A percentile compares a stretch with the other conserved stretches of the same genome.
phyloP scores from a whole-genome alignment of 2,329 filamentous ascomycete species.

The Alternaria angustiovoidea region DNA sequence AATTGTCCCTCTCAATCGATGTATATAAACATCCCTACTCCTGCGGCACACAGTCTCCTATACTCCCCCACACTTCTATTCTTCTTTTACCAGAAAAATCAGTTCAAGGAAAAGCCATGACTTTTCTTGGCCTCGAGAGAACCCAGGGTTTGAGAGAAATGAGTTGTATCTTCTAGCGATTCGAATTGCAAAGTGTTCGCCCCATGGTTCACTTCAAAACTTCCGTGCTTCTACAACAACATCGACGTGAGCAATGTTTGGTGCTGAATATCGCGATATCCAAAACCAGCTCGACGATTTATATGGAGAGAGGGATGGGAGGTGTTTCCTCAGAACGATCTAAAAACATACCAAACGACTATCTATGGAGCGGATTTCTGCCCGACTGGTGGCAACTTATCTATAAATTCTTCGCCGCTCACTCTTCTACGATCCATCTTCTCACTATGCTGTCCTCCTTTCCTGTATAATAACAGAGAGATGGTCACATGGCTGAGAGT shows the following conservation, averaged over 20 bases:
- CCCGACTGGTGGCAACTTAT: background rate
- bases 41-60: background rate
- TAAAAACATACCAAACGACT: too few species aligned
- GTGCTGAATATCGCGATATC: background rate
- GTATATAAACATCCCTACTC: too few species aligned
- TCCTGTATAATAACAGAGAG: too few species aligned
- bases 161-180: too few species aligned
- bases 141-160: too few species aligned
- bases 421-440: background rate
- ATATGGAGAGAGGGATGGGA: background rate
- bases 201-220: background rate
- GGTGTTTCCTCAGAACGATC: background rate
- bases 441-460: background rate
- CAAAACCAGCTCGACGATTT: background rate
- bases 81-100: too few species aligned
- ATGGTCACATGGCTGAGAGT: background rate
- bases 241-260: background rate
- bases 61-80: background rate
- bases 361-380: background rate
- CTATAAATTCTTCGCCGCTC: background rate
- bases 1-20: too few species aligned
- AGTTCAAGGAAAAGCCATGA: too few species aligned
- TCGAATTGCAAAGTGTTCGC: accelerated
- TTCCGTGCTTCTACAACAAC: background rate
- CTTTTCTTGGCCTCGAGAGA: too few species aligned